These are phyloP conservation scores for Brassica nigra DNA, from an alignment of 345 rosid species.

Conservation along the genomic window DNA sequence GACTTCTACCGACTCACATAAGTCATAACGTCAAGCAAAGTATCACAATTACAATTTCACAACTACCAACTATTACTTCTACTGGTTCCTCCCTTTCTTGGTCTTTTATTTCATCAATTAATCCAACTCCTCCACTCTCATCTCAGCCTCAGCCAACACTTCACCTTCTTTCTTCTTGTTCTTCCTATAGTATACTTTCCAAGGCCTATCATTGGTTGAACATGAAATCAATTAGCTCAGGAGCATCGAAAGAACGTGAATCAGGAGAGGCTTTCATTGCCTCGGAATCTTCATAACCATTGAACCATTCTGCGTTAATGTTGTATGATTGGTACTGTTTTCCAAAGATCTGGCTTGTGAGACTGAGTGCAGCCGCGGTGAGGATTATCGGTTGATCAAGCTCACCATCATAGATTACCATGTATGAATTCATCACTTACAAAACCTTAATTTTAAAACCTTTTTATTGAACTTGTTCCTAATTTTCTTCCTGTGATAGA, in stretches of 20 bases:
- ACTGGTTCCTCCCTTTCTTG: no score
- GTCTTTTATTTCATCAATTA: no score
- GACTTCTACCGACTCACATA: no score
- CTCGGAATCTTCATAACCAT: neutral
- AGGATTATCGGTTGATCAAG: constrained; percentile 85
- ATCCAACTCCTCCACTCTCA: no score
- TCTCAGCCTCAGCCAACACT: no score
- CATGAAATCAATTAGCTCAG: neutral
- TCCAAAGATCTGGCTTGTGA: constrained; percentile 76
- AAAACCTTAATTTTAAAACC: no score
- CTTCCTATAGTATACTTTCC: no score
- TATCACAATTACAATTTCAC: no score
- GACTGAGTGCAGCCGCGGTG: constrained; percentile 92
- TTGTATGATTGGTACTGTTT: neutral
- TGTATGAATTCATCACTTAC: neutral
- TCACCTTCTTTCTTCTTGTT: no score
- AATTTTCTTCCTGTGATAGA: neutral
- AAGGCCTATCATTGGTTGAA: neutral
- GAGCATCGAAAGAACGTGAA: neutral
- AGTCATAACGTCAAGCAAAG: no score
- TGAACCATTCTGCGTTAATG: neutral
- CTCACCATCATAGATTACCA: constrained; percentile 68
- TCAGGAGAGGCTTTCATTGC: neutral
- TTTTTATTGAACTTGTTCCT: neutral
- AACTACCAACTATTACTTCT: no score